Conservation (phyloP, 129 eudicot genomes). For the Flaveria robusta region DNA sequence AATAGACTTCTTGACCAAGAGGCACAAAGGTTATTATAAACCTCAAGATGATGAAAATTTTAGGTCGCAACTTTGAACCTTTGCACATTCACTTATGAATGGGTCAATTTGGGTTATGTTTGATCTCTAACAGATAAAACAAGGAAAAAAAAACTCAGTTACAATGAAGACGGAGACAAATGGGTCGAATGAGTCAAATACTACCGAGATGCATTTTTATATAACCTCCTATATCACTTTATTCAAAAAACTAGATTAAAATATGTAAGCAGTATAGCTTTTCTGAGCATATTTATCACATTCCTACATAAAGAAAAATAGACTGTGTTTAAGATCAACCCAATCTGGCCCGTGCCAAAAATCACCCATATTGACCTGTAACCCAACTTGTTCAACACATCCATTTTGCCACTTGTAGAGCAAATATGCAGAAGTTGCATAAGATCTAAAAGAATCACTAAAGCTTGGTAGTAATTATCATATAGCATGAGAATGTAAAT, state of each 20-base stretch:
- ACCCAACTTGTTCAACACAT: neutral
- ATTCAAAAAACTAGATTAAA: neutral
- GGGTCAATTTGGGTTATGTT: neutral
- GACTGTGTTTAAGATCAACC: neutral
- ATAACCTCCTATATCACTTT: neutral
- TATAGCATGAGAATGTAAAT: constrained; percentile 8
- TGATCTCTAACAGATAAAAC: neutral
- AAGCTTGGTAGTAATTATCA: constrained; percentile 8
- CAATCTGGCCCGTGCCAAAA: neutral
- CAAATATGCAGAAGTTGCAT: constrained; percentile 18
- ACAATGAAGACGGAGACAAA: neutral
- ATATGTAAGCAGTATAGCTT: neutral
- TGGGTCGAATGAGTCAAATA: neutral
- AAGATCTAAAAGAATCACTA: constrained; percentile 18
- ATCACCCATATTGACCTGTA: constrained; percentile 2
- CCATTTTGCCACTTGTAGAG: neutral
- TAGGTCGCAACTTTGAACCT: neutral
- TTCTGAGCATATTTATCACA: neutral
- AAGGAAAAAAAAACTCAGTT: neutral
- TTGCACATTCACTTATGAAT: neutral
- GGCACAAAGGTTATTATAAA: neutral
- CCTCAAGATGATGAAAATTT: neutral
- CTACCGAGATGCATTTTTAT: neutral
- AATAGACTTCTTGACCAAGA: neutral
- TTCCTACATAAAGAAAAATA: neutral